Base-by-base conservation (phyloP, 108 stramenopile genomes). In the Epithemia pelagica region DNA sequence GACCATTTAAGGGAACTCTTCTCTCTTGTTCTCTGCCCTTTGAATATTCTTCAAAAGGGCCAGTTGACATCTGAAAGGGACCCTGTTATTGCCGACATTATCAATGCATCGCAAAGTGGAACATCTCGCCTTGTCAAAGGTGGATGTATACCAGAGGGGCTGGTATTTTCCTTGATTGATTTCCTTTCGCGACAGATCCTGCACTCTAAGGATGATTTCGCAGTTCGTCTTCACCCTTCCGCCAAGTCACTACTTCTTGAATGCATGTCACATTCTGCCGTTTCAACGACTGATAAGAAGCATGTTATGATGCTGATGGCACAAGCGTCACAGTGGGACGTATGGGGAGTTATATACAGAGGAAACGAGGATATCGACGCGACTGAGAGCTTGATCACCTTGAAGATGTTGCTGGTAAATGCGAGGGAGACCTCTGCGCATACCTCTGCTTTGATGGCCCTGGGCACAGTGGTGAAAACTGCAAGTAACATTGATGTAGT, bases 361-460 rank as follows among this genome's bases (percentile, higher is more conserved):
- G 61, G 75, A 30, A 73, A 78, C 28, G 71, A 81, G 59, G 85
- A 84, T 70, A 72, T 82, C 1, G 75, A 68, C 30, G 72, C 82
- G n/a, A 74, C 75, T 64, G 71, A 32, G 33, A 78, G 86, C 30
- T 55, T 89, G 7, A 76, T 62, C 8, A 78, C 76, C n/a, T 30
- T 83, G 0, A 46, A 76, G 24, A 33, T 66, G 28, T 30, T 31
- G 31, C 68, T 80, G 23, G 27, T 70, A 20, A 59, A 67, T 52
- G 59, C 55, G 2, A 8, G 30, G 10, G 30, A 75, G 51, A 32
- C 65, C 21, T 62, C 59, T 52, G 37, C 73, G 28, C 86, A 86
- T 28, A 0, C 72, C 10, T 46, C 58, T 8, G 82, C 81, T 8
- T 56, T 89, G 30, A 67, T 64, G 28, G 76, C 87, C 3, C 63